Conservation (phyloP, 2,329 filamentous ascomycete species). For the Penicillium brevicompactum region DNA sequence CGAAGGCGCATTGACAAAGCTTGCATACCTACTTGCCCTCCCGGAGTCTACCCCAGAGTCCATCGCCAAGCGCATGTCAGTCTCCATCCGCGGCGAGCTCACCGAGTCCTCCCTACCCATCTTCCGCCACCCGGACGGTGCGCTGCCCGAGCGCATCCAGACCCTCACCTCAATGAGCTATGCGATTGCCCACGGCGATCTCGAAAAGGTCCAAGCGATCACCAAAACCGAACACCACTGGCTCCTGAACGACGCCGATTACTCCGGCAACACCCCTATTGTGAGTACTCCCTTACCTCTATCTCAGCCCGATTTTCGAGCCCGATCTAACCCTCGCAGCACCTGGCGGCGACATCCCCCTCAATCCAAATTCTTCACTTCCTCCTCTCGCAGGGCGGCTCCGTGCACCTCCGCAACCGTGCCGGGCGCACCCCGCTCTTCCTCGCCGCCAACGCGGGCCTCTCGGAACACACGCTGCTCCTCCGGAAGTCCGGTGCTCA, state of each 20-base stretch:
- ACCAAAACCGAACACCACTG: constrained; percentile 66
- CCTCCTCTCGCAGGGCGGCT: constrained; percentile 59
- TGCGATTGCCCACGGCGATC: constrained; percentile 72
- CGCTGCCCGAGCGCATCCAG: constrained; percentile 59
- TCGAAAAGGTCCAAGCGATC: constrained; percentile 66
- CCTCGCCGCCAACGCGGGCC: constrained; percentile 59
- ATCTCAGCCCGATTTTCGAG: not conserved
- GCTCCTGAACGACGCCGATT: constrained; percentile 75
- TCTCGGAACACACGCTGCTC: constrained; percentile 56
- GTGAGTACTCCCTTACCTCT: constrained; percentile 28
- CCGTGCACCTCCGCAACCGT: constrained; percentile 62
- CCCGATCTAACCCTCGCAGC: constrained; percentile 31
- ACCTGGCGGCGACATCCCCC: constrained; percentile 60
- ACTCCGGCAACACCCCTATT: constrained; percentile 73
- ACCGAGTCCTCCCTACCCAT: constrained; percentile 73
- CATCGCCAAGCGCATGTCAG: constrained; percentile 70
- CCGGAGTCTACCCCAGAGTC: constrained; percentile 66
- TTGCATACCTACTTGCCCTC: constrained; percentile 78
- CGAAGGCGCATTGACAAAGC: constrained; percentile 87
- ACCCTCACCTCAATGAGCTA: constrained; percentile 78
- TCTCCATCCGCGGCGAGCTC: constrained; percentile 79
- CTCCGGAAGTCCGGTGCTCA: constrained; percentile 61
- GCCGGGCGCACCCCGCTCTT: constrained; percentile 61
- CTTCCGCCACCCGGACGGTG: constrained; percentile 72
- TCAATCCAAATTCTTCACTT: constrained; percentile 58